Percentiles rank a stretch among this genome's conserved stretches.
These are phyloP conservation scores for Moesziomyces sp. DNA, from an alignment of 1,284 basidiomycete species.

Conservation along the genomic window DNA sequence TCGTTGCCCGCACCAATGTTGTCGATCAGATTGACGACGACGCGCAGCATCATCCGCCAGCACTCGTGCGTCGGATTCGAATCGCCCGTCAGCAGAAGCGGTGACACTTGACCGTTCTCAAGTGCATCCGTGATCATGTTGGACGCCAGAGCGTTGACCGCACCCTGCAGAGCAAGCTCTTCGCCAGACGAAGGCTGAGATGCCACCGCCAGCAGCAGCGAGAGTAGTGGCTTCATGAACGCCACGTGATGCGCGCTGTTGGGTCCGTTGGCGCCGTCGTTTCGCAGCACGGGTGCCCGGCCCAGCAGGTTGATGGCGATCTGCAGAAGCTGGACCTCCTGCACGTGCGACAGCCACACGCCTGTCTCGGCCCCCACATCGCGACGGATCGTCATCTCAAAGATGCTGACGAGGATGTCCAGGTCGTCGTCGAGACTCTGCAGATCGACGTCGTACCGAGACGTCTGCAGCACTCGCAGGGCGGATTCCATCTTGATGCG, in stretches of 20 bases:
- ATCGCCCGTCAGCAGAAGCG: constrained; percentile 76
- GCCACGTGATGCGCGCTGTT: constrained; percentile 37
- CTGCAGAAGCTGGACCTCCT: constrained; percentile 82
- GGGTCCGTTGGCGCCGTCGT: constrained; percentile 23
- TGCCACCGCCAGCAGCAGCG: constrained; percentile 87
- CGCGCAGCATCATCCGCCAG: constrained; percentile 86
- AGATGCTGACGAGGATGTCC: constrained; percentile 81
- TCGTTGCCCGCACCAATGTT: constrained; percentile 69
- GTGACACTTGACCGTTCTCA: constrained; percentile 79
- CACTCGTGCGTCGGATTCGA: constrained; percentile 80
- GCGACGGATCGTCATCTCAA: constrained; percentile 78
- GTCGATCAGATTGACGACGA: constrained; percentile 78
- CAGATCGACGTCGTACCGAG: constrained; percentile 72
- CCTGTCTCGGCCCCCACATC: constrained; percentile 75
- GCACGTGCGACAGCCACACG: constrained; percentile 83
- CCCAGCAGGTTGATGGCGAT: constrained; percentile 80
- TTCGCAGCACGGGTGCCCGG: constrained; percentile 69
- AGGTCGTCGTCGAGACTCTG: constrained; percentile 76
- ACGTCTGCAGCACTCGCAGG: constrained; percentile 64
- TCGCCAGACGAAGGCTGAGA: constrained; percentile 81
- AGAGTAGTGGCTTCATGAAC: constrained; percentile 73
- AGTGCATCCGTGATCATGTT: constrained; percentile 81
- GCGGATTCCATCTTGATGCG: constrained; percentile 76
- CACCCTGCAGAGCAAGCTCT: constrained; percentile 82
- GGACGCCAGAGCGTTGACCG: constrained; percentile 83